Percentiles rank a stretch among this genome's conserved stretches.
Conservation (phyloP, 805 yeast genomes). For the Candida broadrunensis region DNA sequence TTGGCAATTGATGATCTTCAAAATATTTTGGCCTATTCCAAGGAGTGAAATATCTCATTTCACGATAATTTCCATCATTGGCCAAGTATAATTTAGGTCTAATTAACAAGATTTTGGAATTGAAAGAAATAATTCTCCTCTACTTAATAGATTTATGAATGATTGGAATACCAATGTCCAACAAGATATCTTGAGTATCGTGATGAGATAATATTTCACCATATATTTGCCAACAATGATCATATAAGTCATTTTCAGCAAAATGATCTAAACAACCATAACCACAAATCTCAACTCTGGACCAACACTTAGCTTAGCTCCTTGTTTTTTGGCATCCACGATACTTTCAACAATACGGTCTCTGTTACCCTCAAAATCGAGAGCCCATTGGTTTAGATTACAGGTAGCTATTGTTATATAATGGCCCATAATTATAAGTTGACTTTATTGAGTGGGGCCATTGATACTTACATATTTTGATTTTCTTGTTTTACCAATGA, state of each 20-base stretch:
- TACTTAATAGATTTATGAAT: constrained; percentile 83
- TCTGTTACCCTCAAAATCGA: constrained; percentile 95
- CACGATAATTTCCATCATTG: constrained; percentile 97
- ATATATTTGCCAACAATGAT: constrained; percentile 95
- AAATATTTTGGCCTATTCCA: constrained; percentile 80
- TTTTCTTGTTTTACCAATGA: too few relatives aligned
- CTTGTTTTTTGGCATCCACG: constrained; percentile 64
- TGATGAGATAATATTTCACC: constrained; percentile 65
- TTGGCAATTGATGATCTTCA: constrained; percentile 74
- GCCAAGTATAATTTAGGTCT: constrained; percentile 93
- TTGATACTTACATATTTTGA: too few relatives aligned
- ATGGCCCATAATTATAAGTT: constrained; percentile 61
- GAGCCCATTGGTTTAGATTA: constrained; percentile 96
- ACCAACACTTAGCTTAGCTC: constrained; percentile 87
- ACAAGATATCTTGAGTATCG: constrained; percentile 71
- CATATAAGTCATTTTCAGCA: constrained; percentile 79
- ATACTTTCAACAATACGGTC: constrained; percentile 87
- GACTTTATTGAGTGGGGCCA: too few relatives aligned
- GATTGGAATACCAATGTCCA: constrained; percentile 95
- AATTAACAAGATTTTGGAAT: constrained; percentile 76
- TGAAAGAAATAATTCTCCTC: constrained; percentile 81
- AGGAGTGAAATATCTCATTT: constrained; percentile 95
- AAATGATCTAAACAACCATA: constrained; percentile 95
- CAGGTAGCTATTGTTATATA: constrained; percentile 89
- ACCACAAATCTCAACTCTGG: constrained; percentile 96